These are phyloP conservation scores for Parastagonospora avenae DNA, from an alignment of 2,329 filamentous ascomycete genomes.

Conservation along the genomic window DNA sequence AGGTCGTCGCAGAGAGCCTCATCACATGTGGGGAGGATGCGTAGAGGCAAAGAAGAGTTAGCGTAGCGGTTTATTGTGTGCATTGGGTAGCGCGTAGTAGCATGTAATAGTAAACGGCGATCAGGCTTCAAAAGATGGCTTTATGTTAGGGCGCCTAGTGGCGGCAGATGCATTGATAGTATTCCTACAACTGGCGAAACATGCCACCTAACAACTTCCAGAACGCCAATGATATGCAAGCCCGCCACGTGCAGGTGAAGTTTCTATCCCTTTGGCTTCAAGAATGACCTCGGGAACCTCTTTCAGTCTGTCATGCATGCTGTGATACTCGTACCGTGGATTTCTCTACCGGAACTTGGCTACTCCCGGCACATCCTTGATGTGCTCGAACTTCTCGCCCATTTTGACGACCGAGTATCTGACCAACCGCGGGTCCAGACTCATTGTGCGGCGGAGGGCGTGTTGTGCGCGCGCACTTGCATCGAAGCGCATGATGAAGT, in stretches of 20 bases:
- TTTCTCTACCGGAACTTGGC: constrained; percentile 51
- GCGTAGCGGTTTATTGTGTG: too few relatives aligned
- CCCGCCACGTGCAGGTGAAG: background rate
- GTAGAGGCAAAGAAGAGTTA: too few relatives aligned
- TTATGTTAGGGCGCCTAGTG: background rate
- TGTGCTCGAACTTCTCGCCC: constrained; percentile 68
- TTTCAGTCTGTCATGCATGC: background rate
- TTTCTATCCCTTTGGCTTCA: background rate
- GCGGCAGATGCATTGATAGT: background rate
- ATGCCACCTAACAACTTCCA: background rate
- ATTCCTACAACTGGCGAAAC: background rate
- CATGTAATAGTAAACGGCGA: background rate
- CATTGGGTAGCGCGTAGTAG: background rate
- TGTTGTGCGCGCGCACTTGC: constrained; percentile 74
- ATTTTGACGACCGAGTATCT: constrained; percentile 86
- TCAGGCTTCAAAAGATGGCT: background rate
- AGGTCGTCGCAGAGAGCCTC: background rate
- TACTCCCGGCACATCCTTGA: constrained; percentile 62
- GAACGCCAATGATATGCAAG: constrained; percentile 2
- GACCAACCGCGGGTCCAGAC: constrained; percentile 88
- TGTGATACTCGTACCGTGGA: background rate
- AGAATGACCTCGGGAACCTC: background rate
- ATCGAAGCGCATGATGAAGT: constrained; percentile 98
- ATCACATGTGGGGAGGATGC: too few relatives aligned
- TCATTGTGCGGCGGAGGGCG: constrained; percentile 74